phyloP scores from a whole-genome alignment of 2,329 filamentous ascomycete genomes.

The Ophiostoma ips region DNA sequence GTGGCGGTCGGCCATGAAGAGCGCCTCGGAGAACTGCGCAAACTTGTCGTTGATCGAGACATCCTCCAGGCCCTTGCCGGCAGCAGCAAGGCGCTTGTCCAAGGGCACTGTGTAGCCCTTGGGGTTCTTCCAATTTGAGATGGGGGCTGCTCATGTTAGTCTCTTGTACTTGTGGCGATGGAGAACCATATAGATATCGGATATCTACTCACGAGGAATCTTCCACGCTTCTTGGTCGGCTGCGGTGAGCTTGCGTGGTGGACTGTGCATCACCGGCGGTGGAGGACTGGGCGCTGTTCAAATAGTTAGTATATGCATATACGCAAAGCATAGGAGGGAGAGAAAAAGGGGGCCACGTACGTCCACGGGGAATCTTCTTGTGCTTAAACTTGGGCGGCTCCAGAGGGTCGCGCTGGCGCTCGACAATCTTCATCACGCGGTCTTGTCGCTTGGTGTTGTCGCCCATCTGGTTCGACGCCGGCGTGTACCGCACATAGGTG shows the following conservation, averaged over 20 bases:
- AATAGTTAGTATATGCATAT: background rate
- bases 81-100: conserved; percentile 88
- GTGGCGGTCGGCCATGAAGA: conserved; percentile 89
- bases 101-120: conserved; percentile 95
- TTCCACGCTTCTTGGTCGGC: conserved; percentile 97
- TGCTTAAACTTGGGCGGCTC: conserved; percentile 98
- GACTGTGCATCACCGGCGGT: conserved; percentile 87
- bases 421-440: conserved; percentile 96
- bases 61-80: conserved; percentile 83
- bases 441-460: conserved; percentile 76
- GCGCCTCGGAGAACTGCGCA: conserved; percentile 83
- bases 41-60: conserved; percentile 98
- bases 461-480: conserved; percentile 83
- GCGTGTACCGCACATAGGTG: conserved; percentile 91
- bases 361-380: conserved; percentile 76
- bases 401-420: conserved; percentile 85
- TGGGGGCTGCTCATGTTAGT: conserved; percentile 41
- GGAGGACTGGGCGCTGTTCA: conserved; percentile 66
- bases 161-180: too few species aligned
- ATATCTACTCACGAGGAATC: conserved; percentile 39
- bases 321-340: background rate
- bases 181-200: too few species aligned
- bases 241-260: conserved; percentile 84
- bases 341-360: conserved; percentile 3
- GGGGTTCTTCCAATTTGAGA: conserved; percentile 98